phyloP scores from a whole-genome alignment of 768 basidiomycete species.

The Dioszegia hungarica region DNA sequence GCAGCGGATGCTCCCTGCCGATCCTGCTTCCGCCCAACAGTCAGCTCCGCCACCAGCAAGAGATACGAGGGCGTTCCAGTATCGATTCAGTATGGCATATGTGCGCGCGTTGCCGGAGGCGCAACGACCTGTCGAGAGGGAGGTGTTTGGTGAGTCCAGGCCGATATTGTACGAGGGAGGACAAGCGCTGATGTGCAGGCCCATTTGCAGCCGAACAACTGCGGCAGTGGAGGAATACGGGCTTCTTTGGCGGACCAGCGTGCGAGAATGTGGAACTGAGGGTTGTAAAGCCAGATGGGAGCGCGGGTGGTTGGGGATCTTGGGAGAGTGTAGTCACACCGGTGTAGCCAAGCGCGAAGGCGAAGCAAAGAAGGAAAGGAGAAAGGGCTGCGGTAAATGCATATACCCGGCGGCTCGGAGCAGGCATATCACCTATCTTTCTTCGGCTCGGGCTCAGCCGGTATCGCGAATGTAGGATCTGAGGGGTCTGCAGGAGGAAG shows the following conservation, averaged over 20 bases:
- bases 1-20: conserved; percentile 45
- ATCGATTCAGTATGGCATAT: conserved; percentile 48
- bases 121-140: conserved; percentile 47
- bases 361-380: background rate
- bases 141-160: conserved; percentile 48
- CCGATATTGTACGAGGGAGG: background rate
- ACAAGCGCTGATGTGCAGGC: conserved; percentile 21
- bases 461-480: background rate
- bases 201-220: conserved; percentile 44
- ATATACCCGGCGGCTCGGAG: background rate
- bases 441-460: conserved; percentile 11
- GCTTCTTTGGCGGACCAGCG: conserved; percentile 47
- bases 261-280: conserved; percentile 49
- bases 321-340: conserved; percentile 37
- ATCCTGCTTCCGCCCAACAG: conserved; percentile 1
- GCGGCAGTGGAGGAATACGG: conserved; percentile 43
- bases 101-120: conserved; percentile 39
- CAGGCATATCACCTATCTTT: conserved; percentile 24
- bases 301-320: conserved; percentile 28
- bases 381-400: background rate
- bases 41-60: conserved; percentile 8
- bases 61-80: conserved; percentile 46
- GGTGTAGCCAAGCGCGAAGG: too few relatives aligned
- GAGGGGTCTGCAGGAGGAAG: conserved; percentile 20
- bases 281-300: conserved; percentile 2